Percentiles rank a stretch among this genome's conserved stretches.
Conservation (phyloP, 2,329 filamentous ascomycete species). For the Plectosphaerella plurivora region DNA sequence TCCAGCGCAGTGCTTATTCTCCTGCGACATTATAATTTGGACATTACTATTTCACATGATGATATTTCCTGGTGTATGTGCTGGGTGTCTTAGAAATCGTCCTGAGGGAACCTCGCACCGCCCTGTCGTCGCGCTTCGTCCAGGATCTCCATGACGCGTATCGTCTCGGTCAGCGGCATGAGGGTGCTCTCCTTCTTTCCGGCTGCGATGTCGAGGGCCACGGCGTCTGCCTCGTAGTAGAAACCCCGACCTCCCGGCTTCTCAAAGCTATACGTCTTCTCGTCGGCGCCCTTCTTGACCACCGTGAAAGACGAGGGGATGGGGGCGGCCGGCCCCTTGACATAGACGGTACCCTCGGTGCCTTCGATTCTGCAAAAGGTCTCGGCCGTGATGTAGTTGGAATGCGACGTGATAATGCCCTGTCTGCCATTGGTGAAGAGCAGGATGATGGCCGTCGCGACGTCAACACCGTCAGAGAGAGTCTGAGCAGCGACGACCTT, state of each 20-base stretch:
- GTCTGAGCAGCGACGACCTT: constrained; percentile 31
- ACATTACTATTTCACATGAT: background rate
- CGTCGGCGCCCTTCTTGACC: constrained; percentile 19
- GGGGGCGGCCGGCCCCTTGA: constrained; percentile 27
- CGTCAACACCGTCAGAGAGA: constrained; percentile 26
- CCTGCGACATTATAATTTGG: too few relatives aligned
- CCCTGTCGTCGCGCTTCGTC: constrained; percentile 37
- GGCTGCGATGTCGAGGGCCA: constrained; percentile 32
- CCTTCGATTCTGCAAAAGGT: constrained; percentile 36
- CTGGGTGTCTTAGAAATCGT: constrained; percentile 5
- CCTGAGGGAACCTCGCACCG: constrained; percentile 21
- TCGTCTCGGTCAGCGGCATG: constrained; percentile 41
- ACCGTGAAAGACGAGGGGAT: constrained; percentile 30
- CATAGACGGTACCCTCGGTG: constrained; percentile 25
- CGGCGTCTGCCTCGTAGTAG: constrained; percentile 40
- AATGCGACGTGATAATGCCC: constrained; percentile 35
- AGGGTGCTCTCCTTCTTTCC: constrained; percentile 30
- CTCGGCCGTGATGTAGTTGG: constrained; percentile 16
- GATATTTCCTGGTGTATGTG: background rate
- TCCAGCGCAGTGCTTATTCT: too few relatives aligned
- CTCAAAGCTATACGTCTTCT: constrained; percentile 29
- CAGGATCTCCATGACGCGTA: constrained; percentile 40
- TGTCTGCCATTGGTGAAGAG: constrained; percentile 31
- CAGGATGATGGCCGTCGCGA: constrained; percentile 30
- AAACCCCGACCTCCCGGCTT: constrained; percentile 28